Conservation (phyloP, 352 stramenopile species). For the Blastocystis hominis region DNA sequence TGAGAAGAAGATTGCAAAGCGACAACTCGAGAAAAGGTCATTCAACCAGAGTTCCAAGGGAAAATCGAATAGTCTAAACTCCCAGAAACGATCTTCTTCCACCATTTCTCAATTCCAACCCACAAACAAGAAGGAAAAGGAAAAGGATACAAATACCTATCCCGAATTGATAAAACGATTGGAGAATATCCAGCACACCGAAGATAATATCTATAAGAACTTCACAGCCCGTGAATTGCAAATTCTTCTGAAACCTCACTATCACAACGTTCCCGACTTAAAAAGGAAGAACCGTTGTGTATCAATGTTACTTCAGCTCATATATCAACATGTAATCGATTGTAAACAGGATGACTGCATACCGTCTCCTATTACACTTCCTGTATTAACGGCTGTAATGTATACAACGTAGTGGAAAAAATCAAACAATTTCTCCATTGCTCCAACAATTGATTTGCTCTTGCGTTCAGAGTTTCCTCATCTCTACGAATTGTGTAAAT, state of each 20-base stretch:
- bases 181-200: not conserved
- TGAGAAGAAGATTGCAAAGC: not conserved
- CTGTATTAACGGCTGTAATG: not conserved
- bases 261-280: not conserved
- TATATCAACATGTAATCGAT: not conserved
- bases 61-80: no score
- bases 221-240: not conserved
- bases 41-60: not conserved
- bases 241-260: not conserved
- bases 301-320: not conserved
- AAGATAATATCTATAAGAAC: not conserved
- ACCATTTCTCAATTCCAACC: no score
- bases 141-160: not conserved
- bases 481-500: not conserved
- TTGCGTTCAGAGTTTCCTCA: conserved; percentile 16
- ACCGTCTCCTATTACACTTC: not conserved
- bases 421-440: not conserved
- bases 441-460: conserved; percentile 18
- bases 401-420: not conserved
- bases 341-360: not conserved
- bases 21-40: not conserved
- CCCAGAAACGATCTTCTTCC: no score
- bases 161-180: not conserved
- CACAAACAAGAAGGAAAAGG: no score
- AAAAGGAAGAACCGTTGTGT: not conserved